Evolutionary conservation across 2,329 filamentous ascomycete species (phyloP), one percentile per base, ranked within the genome.

Genomic region (Sclerotinia trifoliorum): DNA sequence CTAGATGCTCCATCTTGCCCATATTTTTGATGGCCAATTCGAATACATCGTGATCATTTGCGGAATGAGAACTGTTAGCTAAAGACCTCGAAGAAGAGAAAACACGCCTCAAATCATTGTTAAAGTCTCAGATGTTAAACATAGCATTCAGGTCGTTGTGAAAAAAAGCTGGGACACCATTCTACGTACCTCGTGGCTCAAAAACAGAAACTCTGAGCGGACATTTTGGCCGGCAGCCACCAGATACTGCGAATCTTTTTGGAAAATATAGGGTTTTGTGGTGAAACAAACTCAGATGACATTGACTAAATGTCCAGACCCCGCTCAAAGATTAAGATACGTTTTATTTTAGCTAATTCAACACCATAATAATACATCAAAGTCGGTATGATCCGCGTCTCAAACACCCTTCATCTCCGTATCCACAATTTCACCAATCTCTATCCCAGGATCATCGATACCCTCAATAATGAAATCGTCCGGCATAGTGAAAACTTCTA

Each of bases 401-500:
- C n/a, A 63, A 15, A 63, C 15, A 52, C 29, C 60, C 32, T 42
- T 35, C 60, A 63, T 63, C 46, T 63, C 60, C 17, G 60, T 63
- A 19, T 63, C 60, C 32, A 51, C 60, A 19, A 63, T 32, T 8
- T 63, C 60, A 26, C 60, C 60, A 63, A 46, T 63, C 46, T 63
- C 60, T 39, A 63, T 26, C 7, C 46, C 60, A 39, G 46, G 46
- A 32, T 63, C 60, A 42, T 51, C n/a, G 13, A 48, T 32, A 52
- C 51, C 60, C 46, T 63, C 46, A 11, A 63, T 35, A 21, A 63
- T 39, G 1, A 63, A 63, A 51, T 63, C 46, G 5, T 52, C 60
- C 5, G 60, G 60, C 10, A 63, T 52, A 5, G 15, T 39, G 11
- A 63, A 63, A 21, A 26, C 46, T 21, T 63, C 60, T 15, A 63